phyloP scores from a whole-genome alignment of 805 yeast genomes.

The Candida berthetii region DNA sequence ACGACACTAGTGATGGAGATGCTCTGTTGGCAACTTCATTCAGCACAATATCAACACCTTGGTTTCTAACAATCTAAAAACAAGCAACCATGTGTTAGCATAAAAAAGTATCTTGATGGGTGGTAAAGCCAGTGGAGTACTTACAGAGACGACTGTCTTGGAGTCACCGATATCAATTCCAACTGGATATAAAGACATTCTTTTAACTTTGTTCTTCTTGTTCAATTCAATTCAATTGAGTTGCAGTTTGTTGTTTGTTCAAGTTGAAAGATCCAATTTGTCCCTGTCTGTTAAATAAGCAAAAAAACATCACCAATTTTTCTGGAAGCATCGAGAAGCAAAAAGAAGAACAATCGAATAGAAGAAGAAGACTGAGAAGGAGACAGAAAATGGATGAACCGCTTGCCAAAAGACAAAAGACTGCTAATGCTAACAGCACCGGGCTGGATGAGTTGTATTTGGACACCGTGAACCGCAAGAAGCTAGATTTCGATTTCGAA shows the following conservation, averaged over 20 bases:
- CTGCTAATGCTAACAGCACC: background rate
- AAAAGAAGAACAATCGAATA: background rate
- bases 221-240: no score
- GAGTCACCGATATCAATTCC: constrained; percentile 83
- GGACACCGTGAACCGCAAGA: constrained; percentile 24
- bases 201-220: background rate
- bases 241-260: no score
- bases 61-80: constrained; percentile 59
- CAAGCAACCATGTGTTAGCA: background rate
- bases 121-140: background rate
- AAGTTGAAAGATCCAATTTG: no score
- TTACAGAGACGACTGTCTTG: constrained; percentile 61
- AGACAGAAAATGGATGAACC: no score
- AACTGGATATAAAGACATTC: constrained; percentile 39
- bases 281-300: no score
- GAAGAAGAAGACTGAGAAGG: background rate
- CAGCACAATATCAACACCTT: constrained; percentile 82
- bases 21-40: constrained; percentile 83
- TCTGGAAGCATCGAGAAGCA: background rate
- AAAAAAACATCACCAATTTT: no score
- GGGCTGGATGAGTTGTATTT: constrained; percentile 9
- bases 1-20: constrained; percentile 69
- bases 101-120: background rate
- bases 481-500: constrained; percentile 62
- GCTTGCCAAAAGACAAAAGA: background rate